Evolutionary conservation across 129 eudicot species (phyloP).

Genomic region (Flaveria bidentis): DNA sequence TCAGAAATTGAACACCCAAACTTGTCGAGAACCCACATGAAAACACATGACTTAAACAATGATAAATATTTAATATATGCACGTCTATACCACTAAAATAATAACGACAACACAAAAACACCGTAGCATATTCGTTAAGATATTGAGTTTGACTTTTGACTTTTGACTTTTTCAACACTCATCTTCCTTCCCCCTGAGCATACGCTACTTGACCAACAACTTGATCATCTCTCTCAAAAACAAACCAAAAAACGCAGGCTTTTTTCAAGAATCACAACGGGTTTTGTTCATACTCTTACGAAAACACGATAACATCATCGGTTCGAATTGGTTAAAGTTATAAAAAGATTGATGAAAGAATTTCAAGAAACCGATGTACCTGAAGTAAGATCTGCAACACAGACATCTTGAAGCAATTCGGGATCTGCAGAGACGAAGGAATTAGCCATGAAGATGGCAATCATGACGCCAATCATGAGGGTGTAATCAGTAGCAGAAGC

Average conservation of each 20-base stretch:
- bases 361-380: constrained; percentile 29
- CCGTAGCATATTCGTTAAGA: not conserved
- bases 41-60: not conserved
- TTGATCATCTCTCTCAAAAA: not conserved
- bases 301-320: not conserved
- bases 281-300: not conserved
- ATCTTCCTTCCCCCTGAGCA: not conserved
- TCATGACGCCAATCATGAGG: constrained; percentile 14
- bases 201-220: not conserved
- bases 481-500: constrained; percentile 6
- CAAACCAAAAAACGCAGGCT: not conserved
- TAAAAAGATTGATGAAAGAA: not conserved
- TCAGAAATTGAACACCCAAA: not conserved
- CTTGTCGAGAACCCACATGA: not conserved
- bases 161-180: not conserved
- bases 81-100: not conserved
- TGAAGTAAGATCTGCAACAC: constrained; percentile 72
- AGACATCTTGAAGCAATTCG: constrained; percentile 72
- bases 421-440: constrained; percentile 51
- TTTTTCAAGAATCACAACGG: not conserved
- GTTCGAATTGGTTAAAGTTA: not conserved
- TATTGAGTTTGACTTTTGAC: not conserved
- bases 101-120: not conserved
- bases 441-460: constrained; percentile 5
- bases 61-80: not conserved